Conservation (phyloP, 129 eudicot species). For the Flaveria brownii region DNA sequence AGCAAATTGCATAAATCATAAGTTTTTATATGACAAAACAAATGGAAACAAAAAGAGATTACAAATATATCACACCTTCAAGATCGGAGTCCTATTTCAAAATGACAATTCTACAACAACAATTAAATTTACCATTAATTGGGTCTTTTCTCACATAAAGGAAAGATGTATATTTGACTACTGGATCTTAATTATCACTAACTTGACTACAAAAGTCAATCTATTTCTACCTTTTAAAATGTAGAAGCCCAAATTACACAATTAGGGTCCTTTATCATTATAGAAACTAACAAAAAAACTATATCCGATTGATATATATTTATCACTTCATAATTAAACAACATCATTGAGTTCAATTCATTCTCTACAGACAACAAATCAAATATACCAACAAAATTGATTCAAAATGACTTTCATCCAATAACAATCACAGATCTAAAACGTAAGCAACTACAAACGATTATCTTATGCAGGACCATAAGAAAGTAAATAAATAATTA, state of each 20-base stretch:
- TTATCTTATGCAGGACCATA: not conserved
- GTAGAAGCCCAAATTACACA: slow-evolving; percentile 1
- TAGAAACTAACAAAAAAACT: not conserved
- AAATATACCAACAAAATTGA: not conserved
- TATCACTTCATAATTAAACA: slow-evolving; percentile 8
- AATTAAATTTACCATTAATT: not conserved
- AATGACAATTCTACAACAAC: not conserved
- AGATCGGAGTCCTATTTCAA: not conserved
- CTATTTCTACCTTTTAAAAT: not conserved
- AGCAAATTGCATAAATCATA: not conserved
- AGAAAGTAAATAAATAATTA: too few species aligned
- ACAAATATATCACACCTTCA: not conserved
- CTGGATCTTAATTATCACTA: not conserved
- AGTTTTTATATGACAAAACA: not conserved
- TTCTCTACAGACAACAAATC: not conserved
- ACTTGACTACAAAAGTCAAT: slow-evolving; percentile 18
- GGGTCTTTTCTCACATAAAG: too few species aligned
- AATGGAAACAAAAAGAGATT: not conserved
- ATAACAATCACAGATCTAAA: too few species aligned
- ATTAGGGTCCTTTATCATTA: not conserved
- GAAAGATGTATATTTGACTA: not conserved
- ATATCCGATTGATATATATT: not conserved
- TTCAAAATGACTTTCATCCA: not conserved
- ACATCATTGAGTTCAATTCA: slow-evolving; percentile 7
- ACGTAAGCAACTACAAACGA: not conserved